Conservation (phyloP, 306 rosid species). For the Vicia faba region DNA sequence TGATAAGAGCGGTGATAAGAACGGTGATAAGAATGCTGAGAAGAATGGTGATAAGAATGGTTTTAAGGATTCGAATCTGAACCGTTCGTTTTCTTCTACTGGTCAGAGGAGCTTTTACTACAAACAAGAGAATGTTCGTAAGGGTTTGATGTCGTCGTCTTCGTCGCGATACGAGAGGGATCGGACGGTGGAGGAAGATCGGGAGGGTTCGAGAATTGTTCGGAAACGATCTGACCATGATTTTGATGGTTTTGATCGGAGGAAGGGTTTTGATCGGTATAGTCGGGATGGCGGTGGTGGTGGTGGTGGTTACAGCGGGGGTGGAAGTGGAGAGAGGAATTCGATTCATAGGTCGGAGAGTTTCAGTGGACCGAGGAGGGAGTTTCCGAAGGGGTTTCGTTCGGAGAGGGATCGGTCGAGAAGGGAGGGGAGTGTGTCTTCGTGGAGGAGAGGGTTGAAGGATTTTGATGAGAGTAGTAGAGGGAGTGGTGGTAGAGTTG, state of each 20-base stretch:
- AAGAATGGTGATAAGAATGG: not conserved
- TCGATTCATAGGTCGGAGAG: slow-evolving; percentile 87
- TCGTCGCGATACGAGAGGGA: slow-evolving; percentile 67
- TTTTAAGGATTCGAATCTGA: slow-evolving; percentile 54
- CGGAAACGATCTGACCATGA: slow-evolving; percentile 85
- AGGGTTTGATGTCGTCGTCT: slow-evolving; percentile 54
- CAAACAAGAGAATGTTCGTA: slow-evolving; percentile 63
- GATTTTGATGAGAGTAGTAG: slow-evolving; percentile 74
- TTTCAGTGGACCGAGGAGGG: slow-evolving; percentile 76
- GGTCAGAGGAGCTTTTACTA: slow-evolving; percentile 67
- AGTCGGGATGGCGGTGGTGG: slow-evolving; percentile 61
- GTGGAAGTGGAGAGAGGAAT: slow-evolving; percentile 58
- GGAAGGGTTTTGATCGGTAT: slow-evolving; percentile 80
- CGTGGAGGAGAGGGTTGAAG: slow-evolving; percentile 84
- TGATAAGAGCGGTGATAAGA: not conserved
- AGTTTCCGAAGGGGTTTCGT: slow-evolving; percentile 89
- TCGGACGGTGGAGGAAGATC: slow-evolving; percentile 73
- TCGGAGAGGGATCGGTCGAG: slow-evolving; percentile 91
- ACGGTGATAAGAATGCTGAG: not conserved
- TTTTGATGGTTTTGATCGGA: slow-evolving; percentile 73
- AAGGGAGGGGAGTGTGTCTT: slow-evolving; percentile 79
- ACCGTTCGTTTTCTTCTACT: slow-evolving; percentile 66
- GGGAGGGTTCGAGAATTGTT: slow-evolving; percentile 68
- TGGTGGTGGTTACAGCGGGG: slow-evolving; percentile 51
- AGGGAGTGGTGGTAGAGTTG: slow-evolving; percentile 18